A percentile compares a stretch with the other conserved stretches of the same genome.
phyloP scores from a whole-genome alignment of 2,329 filamentous ascomycete species.

The Westerdykella sp. region DNA sequence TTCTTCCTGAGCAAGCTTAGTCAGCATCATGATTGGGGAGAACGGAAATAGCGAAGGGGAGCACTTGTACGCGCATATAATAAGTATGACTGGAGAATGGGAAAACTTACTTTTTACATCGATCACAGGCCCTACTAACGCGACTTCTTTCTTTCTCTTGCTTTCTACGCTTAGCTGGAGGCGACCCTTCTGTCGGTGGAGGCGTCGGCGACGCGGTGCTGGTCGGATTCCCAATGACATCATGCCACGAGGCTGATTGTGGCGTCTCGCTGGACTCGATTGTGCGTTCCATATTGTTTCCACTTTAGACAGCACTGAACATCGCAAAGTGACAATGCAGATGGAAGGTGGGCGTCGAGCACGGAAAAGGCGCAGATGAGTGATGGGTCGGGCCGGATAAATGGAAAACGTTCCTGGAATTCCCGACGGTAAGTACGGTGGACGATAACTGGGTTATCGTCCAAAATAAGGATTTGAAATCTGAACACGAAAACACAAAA shows the following conservation, averaged over 20 bases:
- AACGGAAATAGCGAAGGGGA: background rate
- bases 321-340: too few relatives aligned
- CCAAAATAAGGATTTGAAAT: too few relatives aligned
- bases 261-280: too few relatives aligned
- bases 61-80: background rate
- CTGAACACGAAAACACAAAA: too few relatives aligned
- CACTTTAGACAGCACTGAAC: too few relatives aligned
- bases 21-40: background rate
- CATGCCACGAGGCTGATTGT: background rate
- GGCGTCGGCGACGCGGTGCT: slow-evolving; percentile 2
- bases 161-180: slow-evolving; percentile 28
- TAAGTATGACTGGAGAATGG: background rate
- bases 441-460: too few relatives aligned
- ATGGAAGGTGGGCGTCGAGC: too few relatives aligned
- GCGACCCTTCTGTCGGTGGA: slow-evolving; percentile 12
- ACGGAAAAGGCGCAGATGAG: too few relatives aligned
- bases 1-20: slow-evolving; percentile 28
- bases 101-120: slow-evolving; percentile 42
- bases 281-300: too few relatives aligned
- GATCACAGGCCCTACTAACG: slow-evolving; percentile 45
- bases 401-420: too few relatives aligned
- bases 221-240: background rate
- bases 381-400: too few relatives aligned
- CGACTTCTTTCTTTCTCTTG: slow-evolving; percentile 36
- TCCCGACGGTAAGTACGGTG: too few relatives aligned